Conservation (phyloP, 768 basidiomycete genomes). For the Rhizopogon rudus region DNA sequence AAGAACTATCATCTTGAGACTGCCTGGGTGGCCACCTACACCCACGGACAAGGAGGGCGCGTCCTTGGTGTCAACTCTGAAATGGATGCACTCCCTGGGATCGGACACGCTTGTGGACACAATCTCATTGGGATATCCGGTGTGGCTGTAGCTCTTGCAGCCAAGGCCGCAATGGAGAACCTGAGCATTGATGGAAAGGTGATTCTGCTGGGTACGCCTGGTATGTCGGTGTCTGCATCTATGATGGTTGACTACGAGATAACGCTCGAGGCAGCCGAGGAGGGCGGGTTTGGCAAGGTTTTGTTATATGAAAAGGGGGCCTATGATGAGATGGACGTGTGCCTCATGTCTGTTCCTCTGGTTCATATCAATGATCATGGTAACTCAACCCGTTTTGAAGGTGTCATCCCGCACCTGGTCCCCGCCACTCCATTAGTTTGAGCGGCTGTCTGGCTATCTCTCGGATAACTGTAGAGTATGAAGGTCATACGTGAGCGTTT, state of each 20-base stretch:
- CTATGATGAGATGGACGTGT: slow-evolving; percentile 66
- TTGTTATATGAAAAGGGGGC: slow-evolving; percentile 57
- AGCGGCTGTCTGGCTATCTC: slow-evolving; percentile 57
- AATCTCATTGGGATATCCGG: slow-evolving; percentile 70
- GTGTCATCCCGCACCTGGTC: slow-evolving; percentile 75
- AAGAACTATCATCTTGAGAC: slow-evolving; percentile 55
- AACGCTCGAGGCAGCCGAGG: slow-evolving; percentile 48
- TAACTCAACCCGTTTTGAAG: slow-evolving; percentile 24
- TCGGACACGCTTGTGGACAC: slow-evolving; percentile 70
- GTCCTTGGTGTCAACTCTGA: slow-evolving; percentile 73
- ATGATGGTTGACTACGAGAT: background rate
- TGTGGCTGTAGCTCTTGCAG: slow-evolving; percentile 59
- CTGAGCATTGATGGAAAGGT: slow-evolving; percentile 59
- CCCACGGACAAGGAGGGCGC: slow-evolving; percentile 55
- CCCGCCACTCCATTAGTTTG: slow-evolving; percentile 54
- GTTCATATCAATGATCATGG: background rate
- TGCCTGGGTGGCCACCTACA: slow-evolving; percentile 63
- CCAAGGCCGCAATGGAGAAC: slow-evolving; percentile 51
- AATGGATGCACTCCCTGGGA: slow-evolving; percentile 50
- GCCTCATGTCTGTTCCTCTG: slow-evolving; percentile 48
- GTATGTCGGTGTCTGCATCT: slow-evolving; percentile 25
- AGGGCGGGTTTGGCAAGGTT: slow-evolving; percentile 67
- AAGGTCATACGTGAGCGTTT: slow-evolving; percentile 56
- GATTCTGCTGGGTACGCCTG: slow-evolving; percentile 67
- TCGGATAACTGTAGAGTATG: slow-evolving; percentile 51